Conservation (phyloP, 495 filamentous ascomycete genomes). For the Penicillium cataractarum region DNA sequence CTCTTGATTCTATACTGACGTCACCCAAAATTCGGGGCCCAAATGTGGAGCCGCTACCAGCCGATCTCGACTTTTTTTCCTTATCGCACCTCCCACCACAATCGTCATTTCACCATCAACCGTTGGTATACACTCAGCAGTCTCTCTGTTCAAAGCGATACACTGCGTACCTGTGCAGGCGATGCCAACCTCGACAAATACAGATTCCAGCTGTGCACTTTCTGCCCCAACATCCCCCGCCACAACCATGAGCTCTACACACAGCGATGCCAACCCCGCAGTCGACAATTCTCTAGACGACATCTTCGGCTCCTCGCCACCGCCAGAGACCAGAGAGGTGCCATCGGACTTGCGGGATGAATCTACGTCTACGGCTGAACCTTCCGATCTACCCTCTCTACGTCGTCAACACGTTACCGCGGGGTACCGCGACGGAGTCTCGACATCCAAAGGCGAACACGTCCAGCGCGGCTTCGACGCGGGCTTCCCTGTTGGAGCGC, state of each 20-base stretch:
- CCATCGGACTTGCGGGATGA: background rate
- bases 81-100: constrained; percentile 3
- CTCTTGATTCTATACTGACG: too few species aligned
- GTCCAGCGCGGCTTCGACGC: constrained; percentile 89
- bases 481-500: constrained; percentile 78
- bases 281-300: constrained; percentile 48
- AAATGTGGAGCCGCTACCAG: background rate
- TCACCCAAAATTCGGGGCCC: background rate
- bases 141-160: background rate
- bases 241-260: constrained; percentile 36
- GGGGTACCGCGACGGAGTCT: constrained; percentile 90
- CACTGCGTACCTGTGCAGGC: background rate
- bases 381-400: constrained; percentile 75
- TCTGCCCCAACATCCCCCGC: constrained; percentile 28
- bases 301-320: constrained; percentile 53
- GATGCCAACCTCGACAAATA: constrained; percentile 7
- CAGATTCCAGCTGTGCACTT: constrained; percentile 10
- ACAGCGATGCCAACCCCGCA: constrained; percentile 22
- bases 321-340: constrained; percentile 7
- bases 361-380: constrained; percentile 34
- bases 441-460: constrained; percentile 65
- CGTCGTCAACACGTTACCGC: constrained; percentile 74
- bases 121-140: background rate
- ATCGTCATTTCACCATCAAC: background rate
- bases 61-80: constrained; percentile 8